phyloP scores from a whole-genome alignment of 495 filamentous ascomycete species.

The Lasiosphaeris hirsuta region DNA sequence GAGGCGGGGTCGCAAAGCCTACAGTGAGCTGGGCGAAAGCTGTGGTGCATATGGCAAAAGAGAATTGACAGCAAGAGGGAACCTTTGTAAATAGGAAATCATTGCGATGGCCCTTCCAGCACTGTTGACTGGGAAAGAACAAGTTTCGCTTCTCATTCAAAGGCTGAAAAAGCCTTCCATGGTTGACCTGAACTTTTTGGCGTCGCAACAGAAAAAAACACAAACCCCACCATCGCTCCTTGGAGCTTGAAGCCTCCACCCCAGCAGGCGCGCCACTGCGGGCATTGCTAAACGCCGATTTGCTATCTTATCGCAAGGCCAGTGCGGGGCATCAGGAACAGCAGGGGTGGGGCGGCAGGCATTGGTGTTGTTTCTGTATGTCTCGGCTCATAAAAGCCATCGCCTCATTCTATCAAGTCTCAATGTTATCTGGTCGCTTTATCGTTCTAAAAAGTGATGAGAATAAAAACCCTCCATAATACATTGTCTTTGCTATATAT shows the following conservation, averaged over 20 bases:
- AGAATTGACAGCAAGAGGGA: conserved; percentile 7
- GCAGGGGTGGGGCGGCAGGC: too few relatives aligned
- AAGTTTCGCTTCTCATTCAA: conserved; percentile 6
- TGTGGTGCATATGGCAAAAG: neutral
- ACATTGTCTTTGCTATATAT: too few relatives aligned
- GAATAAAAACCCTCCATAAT: too few relatives aligned
- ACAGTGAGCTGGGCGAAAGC: neutral
- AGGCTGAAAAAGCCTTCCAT: conserved; percentile 15
- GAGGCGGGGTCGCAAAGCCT: conserved; percentile 1
- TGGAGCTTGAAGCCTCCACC: neutral
- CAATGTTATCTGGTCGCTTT: too few relatives aligned
- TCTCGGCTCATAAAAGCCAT: too few relatives aligned
- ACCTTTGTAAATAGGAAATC: conserved; percentile 9
- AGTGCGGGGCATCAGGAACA: too few relatives aligned
- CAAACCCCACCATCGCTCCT: neutral
- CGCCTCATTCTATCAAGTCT: too few relatives aligned
- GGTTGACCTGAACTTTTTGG: neutral
- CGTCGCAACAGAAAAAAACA: conserved; percentile 3
- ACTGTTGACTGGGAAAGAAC: conserved; percentile 24
- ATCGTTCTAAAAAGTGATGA: too few relatives aligned
- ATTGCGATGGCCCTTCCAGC: conserved; percentile 19
- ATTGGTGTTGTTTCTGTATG: too few relatives aligned
- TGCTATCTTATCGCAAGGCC: neutral
- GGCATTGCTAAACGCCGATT: neutral
- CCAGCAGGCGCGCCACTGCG: neutral